Evolutionary conservation across 2,329 filamentous ascomycete species (phyloP).

Genomic region (Volutella citrinella): DNA sequence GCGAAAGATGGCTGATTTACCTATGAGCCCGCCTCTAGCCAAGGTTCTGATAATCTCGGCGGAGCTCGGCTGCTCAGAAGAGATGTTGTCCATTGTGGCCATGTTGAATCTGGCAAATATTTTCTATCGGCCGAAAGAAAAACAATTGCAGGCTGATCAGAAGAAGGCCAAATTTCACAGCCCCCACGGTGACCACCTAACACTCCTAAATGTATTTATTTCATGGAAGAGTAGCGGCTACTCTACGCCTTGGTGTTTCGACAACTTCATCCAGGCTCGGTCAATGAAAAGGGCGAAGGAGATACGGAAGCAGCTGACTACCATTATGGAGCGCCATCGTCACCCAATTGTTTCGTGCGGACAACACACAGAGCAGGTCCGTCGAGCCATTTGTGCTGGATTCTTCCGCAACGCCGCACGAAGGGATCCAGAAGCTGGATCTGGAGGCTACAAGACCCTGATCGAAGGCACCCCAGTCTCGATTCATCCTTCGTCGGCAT

Average conservation of each 20-base stretch:
- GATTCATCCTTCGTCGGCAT: slow-evolving; percentile 83
- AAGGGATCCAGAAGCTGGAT: slow-evolving; percentile 72
- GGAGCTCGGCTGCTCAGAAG: slow-evolving; percentile 85
- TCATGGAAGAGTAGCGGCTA: slow-evolving; percentile 87
- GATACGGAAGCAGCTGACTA: slow-evolving; percentile 87
- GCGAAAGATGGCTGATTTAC: slow-evolving; percentile 97
- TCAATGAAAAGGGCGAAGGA: slow-evolving; percentile 87
- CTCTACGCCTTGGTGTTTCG: slow-evolving; percentile 89
- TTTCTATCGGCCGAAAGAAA: slow-evolving; percentile 96
- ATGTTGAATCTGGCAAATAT: slow-evolving; percentile 87
- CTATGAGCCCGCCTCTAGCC: slow-evolving; percentile 90
- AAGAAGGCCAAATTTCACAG: slow-evolving; percentile 99
- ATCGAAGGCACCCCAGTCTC: slow-evolving; percentile 94
- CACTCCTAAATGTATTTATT: slow-evolving; percentile 94
- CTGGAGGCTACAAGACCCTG: slow-evolving; percentile 93
- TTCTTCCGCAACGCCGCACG: slow-evolving; percentile 95
- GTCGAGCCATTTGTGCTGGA: slow-evolving; percentile 84
- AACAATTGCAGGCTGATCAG: slow-evolving; percentile 92
- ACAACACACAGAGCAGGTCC: slow-evolving; percentile 79
- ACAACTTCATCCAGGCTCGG: slow-evolving; percentile 94
- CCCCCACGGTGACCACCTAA: slow-evolving; percentile 89
- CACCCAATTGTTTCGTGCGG: slow-evolving; percentile 82
- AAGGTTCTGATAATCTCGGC: slow-evolving; percentile 88
- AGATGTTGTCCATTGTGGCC: slow-evolving; percentile 89
- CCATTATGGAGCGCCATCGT: slow-evolving; percentile 90